Conservation (phyloP, 305 asterid species). For the Fraxinus greggii region DNA sequence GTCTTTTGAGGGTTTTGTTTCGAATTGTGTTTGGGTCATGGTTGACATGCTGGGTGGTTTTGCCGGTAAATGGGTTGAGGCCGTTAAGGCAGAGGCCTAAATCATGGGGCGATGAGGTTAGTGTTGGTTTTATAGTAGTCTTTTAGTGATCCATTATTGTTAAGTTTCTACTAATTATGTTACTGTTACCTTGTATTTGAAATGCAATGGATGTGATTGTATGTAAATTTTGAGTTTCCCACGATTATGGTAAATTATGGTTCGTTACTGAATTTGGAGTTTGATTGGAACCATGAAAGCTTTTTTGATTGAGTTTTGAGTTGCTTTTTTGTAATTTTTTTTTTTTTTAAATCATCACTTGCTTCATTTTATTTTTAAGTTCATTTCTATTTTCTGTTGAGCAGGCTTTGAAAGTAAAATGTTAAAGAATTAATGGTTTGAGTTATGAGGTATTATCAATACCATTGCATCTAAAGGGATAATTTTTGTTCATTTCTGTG, state of each 20-base stretch:
- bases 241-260: slow-evolving; percentile 9
- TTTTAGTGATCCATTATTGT: not conserved
- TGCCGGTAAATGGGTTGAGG: slow-evolving; percentile 64
- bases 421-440: not conserved
- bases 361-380: slow-evolving; percentile 11
- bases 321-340: not conserved
- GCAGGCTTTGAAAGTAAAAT: not conserved
- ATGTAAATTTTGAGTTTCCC: slow-evolving; percentile 1
- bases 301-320: slow-evolving; percentile 17
- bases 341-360: slow-evolving; percentile 8
- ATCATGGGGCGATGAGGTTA: slow-evolving; percentile 96
- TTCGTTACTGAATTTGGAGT: slow-evolving; percentile 9
- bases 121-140: slow-evolving; percentile 20
- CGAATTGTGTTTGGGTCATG: slow-evolving; percentile 49
- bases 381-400: not conserved
- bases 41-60: slow-evolving; percentile 35
- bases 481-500: not conserved
- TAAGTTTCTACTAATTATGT: slow-evolving; percentile 10
- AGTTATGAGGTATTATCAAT: not conserved
- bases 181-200: slow-evolving; percentile 5
- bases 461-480: not conserved
- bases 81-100: slow-evolving; percentile 76
- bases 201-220: not conserved
- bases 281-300: not conserved
- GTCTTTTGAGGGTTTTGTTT: slow-evolving; percentile 33